Evolutionary conservation across 768 basidiomycete species (phyloP).

Genomic region (Macrolepiota dolichaula): DNA sequence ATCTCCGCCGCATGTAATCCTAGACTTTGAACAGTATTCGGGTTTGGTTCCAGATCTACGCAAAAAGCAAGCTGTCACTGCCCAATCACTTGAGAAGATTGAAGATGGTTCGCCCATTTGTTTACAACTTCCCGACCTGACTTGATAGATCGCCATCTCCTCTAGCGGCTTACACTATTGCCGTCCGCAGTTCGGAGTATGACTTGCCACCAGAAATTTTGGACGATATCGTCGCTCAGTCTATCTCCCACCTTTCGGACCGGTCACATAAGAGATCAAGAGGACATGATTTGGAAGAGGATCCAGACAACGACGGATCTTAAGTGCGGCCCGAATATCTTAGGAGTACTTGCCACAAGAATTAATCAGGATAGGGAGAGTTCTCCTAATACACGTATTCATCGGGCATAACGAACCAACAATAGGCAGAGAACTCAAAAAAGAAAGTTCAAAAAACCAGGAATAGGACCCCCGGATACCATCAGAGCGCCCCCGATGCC

Average conservation of each 20-base stretch:
- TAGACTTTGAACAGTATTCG: constrained; percentile 76
- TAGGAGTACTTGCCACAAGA: neutral
- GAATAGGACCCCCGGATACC: neutral
- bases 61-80: constrained; percentile 87
- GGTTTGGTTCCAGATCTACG: constrained; percentile 68
- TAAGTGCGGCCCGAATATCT: neutral
- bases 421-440: neutral
- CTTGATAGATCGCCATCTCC: constrained; percentile 4
- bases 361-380: neutral
- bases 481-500: neutral
- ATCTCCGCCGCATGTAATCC: neutral
- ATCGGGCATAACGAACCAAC: neutral
- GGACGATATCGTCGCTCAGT: constrained; percentile 61
- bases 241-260: constrained; percentile 30
- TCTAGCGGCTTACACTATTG: constrained; percentile 69
- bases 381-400: neutral
- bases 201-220: constrained; percentile 65
- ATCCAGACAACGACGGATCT: constrained; percentile 18
- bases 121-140: neutral
- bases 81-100: constrained; percentile 89
- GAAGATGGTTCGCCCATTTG: constrained; percentile 67
- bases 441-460: neutral
- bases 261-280: constrained; percentile 10
- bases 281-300: constrained; percentile 4
- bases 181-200: constrained; percentile 70